phyloP scores from a whole-genome alignment of 352 stramenopile genomes.

The Pythium guiyangense region DNA sequence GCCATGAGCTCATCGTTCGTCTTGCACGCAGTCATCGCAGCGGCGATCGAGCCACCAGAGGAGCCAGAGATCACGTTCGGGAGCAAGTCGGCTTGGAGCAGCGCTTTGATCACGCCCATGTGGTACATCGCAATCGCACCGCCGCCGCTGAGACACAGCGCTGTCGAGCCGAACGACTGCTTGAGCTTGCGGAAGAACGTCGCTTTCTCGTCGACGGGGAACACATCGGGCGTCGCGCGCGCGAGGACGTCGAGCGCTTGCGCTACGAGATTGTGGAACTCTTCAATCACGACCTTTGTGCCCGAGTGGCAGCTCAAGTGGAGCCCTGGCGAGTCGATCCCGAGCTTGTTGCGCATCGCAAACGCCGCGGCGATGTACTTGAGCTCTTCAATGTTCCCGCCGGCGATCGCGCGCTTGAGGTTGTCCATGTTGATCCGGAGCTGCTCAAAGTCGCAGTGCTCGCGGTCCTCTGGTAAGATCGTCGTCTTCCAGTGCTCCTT shows the following conservation, averaged over 20 bases:
- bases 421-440: conserved; percentile 36
- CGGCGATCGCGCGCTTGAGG: conserved; percentile 24
- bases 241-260: conserved; percentile 40
- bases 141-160: conserved; percentile 89
- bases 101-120: conserved; percentile 87
- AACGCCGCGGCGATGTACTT: conserved; percentile 59
- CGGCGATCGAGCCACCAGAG: conserved; percentile 89
- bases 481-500: conserved; percentile 58
- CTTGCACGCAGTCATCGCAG: conserved; percentile 82
- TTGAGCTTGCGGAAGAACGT: conserved; percentile 55
- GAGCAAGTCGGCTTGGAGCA: conserved; percentile 83
- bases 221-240: conserved; percentile 19
- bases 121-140: conserved; percentile 94
- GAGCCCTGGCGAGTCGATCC: conserved; percentile 47
- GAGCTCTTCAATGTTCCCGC: conserved; percentile 39
- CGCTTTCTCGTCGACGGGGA: conserved; percentile 38
- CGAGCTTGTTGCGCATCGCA: conserved; percentile 61
- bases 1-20: conserved; percentile 76
- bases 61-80: conserved; percentile 93
- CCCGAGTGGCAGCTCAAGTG: conserved; percentile 53
- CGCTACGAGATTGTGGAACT: conserved; percentile 43
- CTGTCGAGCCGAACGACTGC: conserved; percentile 87
- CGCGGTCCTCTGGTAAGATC: conserved; percentile 34
- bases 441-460: conserved; percentile 61
- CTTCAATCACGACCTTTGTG: conserved; percentile 55